phyloP scores from a whole-genome alignment of 2,329 filamentous ascomycete genomes.

The Periconia digitata region DNA sequence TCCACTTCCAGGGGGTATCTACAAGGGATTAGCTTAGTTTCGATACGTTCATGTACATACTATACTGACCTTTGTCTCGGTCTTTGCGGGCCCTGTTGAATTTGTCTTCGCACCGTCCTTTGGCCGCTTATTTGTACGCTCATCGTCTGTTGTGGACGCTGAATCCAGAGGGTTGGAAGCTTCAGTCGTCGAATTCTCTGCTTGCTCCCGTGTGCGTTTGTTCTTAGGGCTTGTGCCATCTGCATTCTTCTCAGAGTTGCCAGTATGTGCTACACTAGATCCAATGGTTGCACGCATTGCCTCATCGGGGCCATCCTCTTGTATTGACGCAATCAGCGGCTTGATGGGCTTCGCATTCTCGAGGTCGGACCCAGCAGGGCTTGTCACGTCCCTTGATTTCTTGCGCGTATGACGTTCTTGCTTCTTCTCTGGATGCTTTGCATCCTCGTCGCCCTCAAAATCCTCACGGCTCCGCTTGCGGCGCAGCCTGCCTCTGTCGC shows the following conservation, averaged over 20 bases:
- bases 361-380: constrained; percentile 33
- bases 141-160: constrained; percentile 23
- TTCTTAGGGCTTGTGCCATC: constrained; percentile 49
- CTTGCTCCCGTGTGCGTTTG: constrained; percentile 48
- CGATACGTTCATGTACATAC: background rate
- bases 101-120: constrained; percentile 35
- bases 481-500: constrained; percentile 42
- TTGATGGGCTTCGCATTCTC: constrained; percentile 37
- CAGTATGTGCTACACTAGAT: constrained; percentile 12
- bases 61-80: constrained; percentile 25
- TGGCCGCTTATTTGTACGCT: constrained; percentile 39
- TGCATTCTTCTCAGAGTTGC: constrained; percentile 14
- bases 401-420: constrained; percentile 48
- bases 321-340: constrained; percentile 29
- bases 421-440: constrained; percentile 35
- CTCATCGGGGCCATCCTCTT: constrained; percentile 34
- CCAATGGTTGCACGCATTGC: constrained; percentile 19
- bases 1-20: constrained; percentile 43
- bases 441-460: constrained; percentile 41
- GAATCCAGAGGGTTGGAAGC: constrained; percentile 14
- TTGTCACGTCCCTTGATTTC: constrained; percentile 49
- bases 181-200: constrained; percentile 13
- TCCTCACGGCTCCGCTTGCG: constrained; percentile 52
- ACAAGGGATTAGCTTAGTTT: background rate
- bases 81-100: constrained; percentile 17